Percentiles rank a stretch among this genome's conserved stretches.
Conservation (phyloP, 108 stramenopile species). For the Skeletonema tropicum region DNA sequence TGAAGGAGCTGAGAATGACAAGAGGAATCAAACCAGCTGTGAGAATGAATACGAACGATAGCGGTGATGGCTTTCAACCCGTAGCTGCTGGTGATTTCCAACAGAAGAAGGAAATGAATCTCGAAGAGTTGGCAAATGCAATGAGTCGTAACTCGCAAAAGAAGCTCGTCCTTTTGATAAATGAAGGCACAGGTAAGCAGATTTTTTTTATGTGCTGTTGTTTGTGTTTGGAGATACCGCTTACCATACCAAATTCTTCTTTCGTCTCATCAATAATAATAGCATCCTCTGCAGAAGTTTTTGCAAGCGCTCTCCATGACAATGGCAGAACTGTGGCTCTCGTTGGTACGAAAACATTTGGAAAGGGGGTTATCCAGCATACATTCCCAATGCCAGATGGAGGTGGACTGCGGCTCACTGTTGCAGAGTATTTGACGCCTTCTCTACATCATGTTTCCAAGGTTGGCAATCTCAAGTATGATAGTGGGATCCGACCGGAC, state of each 20-base stretch:
- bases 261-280: neutral
- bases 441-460: conserved; percentile 76
- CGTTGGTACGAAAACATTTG: conserved; percentile 78
- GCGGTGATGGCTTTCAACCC: neutral
- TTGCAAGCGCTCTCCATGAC: conserved; percentile 76
- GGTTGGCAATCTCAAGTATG: conserved; percentile 64
- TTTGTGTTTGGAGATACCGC: neutral
- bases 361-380: conserved; percentile 84
- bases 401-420: conserved; percentile 80
- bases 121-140: conserved; percentile 25
- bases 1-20: conserved; percentile 67
- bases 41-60: neutral
- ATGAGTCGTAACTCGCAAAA: conserved; percentile 52
- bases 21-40: conserved; percentile 62
- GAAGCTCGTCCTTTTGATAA: conserved; percentile 76
- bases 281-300: conserved; percentile 85
- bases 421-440: conserved; percentile 86
- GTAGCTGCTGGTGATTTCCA: neutral
- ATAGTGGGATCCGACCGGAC: conserved; percentile 78
- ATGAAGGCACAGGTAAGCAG: conserved; percentile 76
- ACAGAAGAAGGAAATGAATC: conserved; percentile 15
- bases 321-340: conserved; percentile 78
- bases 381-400: conserved; percentile 92
- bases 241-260: conserved; percentile 2
- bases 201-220: neutral